Evolutionary conservation across 371 early-diverging fungal species (phyloP).

Genomic region (Synchytrium microbalum): DNA sequence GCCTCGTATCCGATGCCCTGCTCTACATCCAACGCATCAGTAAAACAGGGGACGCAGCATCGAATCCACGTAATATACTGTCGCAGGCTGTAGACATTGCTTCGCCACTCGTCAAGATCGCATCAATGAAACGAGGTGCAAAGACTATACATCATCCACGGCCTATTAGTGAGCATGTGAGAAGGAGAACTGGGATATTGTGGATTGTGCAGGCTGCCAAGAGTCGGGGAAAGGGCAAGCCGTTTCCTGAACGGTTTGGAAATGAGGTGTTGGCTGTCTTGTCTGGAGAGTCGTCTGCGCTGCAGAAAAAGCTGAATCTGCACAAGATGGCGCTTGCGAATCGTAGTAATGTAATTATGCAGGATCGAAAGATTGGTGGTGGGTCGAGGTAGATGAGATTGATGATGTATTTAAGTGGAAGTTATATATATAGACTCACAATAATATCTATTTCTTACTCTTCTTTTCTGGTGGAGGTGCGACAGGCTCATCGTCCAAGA

Average conservation of each 20-base stretch:
- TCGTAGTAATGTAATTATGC: constrained; percentile 42
- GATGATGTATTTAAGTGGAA: too few relatives aligned
- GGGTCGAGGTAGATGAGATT: too few relatives aligned
- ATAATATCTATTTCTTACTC: too few relatives aligned
- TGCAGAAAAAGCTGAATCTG: constrained; percentile 49
- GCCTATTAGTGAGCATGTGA: constrained; percentile 71
- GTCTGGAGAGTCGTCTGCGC: constrained; percentile 60
- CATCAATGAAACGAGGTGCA: constrained; percentile 63
- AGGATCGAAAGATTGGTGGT: constrained; percentile 25
- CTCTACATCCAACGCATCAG: constrained; percentile 46
- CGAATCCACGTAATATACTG: constrained; percentile 52
- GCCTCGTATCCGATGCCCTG: constrained; percentile 61
- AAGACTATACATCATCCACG: constrained; percentile 73
- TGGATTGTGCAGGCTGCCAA: constrained; percentile 80
- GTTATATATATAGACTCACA: too few relatives aligned
- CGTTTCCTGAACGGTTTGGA: constrained; percentile 65
- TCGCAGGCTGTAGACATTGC: constrained; percentile 65
- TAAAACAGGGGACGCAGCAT: neutral
- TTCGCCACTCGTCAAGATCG: constrained; percentile 69
- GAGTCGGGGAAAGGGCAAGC: constrained; percentile 47
- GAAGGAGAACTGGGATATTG: constrained; percentile 71
- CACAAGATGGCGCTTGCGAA: constrained; percentile 68
- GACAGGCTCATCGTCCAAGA: neutral
- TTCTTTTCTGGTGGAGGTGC: too few relatives aligned
- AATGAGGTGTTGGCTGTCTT: constrained; percentile 73